These are phyloP conservation scores for Hypsizygus marmoreus DNA, from an alignment of 768 basidiomycete species.

Conservation along the genomic window DNA sequence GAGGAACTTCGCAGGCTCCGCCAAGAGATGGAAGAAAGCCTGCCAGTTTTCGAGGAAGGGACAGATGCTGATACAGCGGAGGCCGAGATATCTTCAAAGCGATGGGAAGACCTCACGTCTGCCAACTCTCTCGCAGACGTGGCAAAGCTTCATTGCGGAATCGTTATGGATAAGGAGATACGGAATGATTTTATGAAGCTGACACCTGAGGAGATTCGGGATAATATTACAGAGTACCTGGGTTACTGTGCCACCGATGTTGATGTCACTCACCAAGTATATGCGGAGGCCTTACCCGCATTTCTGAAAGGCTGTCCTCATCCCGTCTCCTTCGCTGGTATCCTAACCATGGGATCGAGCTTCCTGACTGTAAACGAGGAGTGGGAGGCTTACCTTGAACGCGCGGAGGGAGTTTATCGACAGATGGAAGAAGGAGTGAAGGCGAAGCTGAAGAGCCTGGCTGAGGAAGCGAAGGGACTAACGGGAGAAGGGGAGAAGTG, in stretches of 20 bases:
- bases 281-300: conserved; percentile 69
- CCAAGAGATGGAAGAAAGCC: conserved; percentile 41
- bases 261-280: conserved; percentile 80
- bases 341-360: conserved; percentile 88
- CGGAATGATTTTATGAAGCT: conserved; percentile 77
- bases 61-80: conserved; percentile 37
- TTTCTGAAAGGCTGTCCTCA: conserved; percentile 86
- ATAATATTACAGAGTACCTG: conserved; percentile 72
- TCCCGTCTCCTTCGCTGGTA: conserved; percentile 90
- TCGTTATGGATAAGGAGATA: conserved; percentile 74
- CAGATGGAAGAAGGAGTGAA: conserved; percentile 78
- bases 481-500: conserved; percentile 47
- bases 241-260: conserved; percentile 89
- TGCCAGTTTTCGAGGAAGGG: conserved; percentile 23
- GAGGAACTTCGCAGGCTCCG: conserved; percentile 40
- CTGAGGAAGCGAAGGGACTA: conserved; percentile 67
- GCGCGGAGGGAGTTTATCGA: conserved; percentile 74
- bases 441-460: conserved; percentile 66
- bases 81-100: conserved; percentile 40
- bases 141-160: conserved; percentile 84
- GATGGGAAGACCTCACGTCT: conserved; percentile 94
- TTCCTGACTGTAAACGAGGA: conserved; percentile 88
- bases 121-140: conserved; percentile 92
- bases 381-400: conserved; percentile 83
- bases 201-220: conserved; percentile 63